Evolutionary conservation across 495 filamentous ascomycete species (phyloP).

Genomic region (Rhypophila decipiens): DNA sequence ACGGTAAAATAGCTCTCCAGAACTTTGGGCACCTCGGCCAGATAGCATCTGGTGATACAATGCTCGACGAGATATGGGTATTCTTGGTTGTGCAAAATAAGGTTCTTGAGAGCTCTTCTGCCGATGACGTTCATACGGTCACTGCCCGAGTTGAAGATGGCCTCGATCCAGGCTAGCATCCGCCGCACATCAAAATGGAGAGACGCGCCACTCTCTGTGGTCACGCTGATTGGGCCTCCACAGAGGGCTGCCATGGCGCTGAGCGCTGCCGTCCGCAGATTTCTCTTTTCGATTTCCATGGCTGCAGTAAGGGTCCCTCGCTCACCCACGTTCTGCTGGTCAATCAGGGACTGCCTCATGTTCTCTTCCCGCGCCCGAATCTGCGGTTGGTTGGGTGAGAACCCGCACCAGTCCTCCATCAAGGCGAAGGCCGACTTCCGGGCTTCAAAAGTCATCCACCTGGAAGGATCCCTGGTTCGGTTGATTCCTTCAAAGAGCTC

Average conservation of each 20-base stretch:
- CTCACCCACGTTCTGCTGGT: constrained; percentile 56
- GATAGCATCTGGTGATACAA: constrained; percentile 83
- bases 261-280: constrained; percentile 80
- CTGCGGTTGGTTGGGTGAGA: constrained; percentile 82
- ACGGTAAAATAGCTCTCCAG: constrained; percentile 95
- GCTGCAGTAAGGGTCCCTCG: constrained; percentile 71
- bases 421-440: constrained; percentile 88
- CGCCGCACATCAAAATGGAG: constrained; percentile 87
- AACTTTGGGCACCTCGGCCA: constrained; percentile 67
- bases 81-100: constrained; percentile 84
- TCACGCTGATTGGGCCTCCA: constrained; percentile 82
- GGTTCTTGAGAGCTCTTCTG: constrained; percentile 78
- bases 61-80: constrained; percentile 76
- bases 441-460: constrained; percentile 95
- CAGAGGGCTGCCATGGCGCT: constrained; percentile 95
- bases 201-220: constrained; percentile 71
- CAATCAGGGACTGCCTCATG: constrained; percentile 75
- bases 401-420: constrained; percentile 99
- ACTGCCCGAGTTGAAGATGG: constrained; percentile 83
- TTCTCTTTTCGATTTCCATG: constrained; percentile 94
- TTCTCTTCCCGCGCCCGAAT: constrained; percentile 78
- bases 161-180: constrained; percentile 90
- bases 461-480: constrained; percentile 72
- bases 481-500: constrained; percentile 89
- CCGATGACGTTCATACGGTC: constrained; percentile 92